These are phyloP conservation scores for Phoenix dactylifera DNA, from an alignment of 176 grass and related monocot species.

Conservation along the genomic window DNA sequence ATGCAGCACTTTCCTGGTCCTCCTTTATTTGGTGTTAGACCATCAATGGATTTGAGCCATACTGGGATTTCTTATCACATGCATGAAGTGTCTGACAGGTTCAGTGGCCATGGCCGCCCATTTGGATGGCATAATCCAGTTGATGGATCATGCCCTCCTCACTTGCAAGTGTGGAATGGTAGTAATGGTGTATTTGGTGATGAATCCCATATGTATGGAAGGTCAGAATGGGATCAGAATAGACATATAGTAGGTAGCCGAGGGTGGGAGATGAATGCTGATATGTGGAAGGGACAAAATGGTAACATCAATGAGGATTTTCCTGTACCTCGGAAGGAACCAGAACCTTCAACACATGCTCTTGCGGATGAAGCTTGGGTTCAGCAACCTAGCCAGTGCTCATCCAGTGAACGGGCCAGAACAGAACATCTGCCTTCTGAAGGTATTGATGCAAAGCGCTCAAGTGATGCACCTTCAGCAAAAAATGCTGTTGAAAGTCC, in stretches of 20 bases:
- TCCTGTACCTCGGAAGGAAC: conserved; percentile 1
- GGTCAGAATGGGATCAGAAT: conserved; percentile 9
- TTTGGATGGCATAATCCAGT: conserved; percentile 25
- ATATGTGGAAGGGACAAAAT: conserved; percentile 3
- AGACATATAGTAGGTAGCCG: background rate
- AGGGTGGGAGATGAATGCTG: background rate
- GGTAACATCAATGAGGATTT: background rate
- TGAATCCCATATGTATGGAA: conserved; percentile 16
- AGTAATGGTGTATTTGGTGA: conserved; percentile 18
- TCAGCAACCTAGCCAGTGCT: conserved; percentile 3
- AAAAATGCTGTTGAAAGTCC: conserved; percentile 8
- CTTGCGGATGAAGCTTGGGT: conserved; percentile 9
- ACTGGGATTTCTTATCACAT: conserved; percentile 19
- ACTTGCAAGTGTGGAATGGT: conserved; percentile 20
- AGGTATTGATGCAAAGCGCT: conserved; percentile 10
- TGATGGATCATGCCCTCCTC: conserved; percentile 17
- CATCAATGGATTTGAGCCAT: conserved; percentile 24
- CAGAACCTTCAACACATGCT: conserved; percentile 1
- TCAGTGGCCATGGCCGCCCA: conserved; percentile 8
- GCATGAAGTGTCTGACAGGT: conserved; percentile 15
- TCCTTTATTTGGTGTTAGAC: conserved; percentile 22
- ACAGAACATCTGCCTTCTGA: background rate
- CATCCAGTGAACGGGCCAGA: background rate
- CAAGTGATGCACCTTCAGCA: conserved; percentile 4
- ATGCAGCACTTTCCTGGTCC: conserved; percentile 24